Conservation (phyloP, 257 asterid genomes). For the Scutellaria barbata region DNA sequence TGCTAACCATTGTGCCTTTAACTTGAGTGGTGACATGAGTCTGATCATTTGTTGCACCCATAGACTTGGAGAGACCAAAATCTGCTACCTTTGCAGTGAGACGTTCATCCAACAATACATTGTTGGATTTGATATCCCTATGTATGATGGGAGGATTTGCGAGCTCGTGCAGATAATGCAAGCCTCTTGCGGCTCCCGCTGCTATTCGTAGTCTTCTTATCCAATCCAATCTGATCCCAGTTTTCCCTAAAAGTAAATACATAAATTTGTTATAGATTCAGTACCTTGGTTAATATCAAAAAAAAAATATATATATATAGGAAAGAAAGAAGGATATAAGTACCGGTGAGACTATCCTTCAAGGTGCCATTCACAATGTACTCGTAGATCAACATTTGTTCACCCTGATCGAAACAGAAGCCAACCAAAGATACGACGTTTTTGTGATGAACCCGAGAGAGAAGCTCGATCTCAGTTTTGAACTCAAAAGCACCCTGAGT, state of each 20-base stretch:
- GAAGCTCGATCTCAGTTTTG: slow-evolving; percentile 96
- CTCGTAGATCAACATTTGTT: slow-evolving; percentile 85
- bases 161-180: slow-evolving; percentile 86
- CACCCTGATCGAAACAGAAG: slow-evolving; percentile 81
- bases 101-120: slow-evolving; percentile 74
- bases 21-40: slow-evolving; percentile 90
- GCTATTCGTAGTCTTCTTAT: slow-evolving; percentile 75
- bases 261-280: too few relatives aligned
- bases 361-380: slow-evolving; percentile 76
- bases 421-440: slow-evolving; percentile 76
- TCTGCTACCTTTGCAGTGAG: slow-evolving; percentile 90
- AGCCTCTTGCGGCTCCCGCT: slow-evolving; percentile 83
- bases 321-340: not conserved
- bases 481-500: slow-evolving; percentile 77
- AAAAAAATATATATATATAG: too few relatives aligned
- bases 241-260: slow-evolving; percentile 51
- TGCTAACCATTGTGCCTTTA: slow-evolving; percentile 93
- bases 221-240: slow-evolving; percentile 89
- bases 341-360: slow-evolving; percentile 87
- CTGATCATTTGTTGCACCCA: slow-evolving; percentile 55
- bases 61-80: slow-evolving; percentile 85
- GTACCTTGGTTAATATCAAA: too few relatives aligned
- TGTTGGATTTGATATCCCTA: slow-evolving; percentile 84
- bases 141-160: slow-evolving; percentile 95
- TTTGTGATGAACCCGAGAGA: slow-evolving; percentile 96